These are phyloP conservation scores for Chlorella variabilis DNA, from an alignment of 163 green algal genomes.

Conservation along the genomic window DNA sequence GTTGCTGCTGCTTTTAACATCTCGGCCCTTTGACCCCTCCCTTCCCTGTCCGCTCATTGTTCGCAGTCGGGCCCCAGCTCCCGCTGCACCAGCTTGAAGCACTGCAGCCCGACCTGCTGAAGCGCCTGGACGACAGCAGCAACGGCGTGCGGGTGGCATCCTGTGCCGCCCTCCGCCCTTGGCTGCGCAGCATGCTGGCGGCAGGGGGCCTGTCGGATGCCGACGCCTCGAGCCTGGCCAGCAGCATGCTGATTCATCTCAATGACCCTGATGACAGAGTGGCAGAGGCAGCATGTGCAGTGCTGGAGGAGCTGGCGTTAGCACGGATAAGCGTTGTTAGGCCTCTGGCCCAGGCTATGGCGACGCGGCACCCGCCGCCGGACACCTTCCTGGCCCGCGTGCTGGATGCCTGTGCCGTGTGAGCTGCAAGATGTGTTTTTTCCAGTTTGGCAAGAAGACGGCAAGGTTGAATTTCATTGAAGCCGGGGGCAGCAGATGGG, in stretches of 20 bases:
- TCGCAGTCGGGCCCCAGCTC: conserved; percentile 35
- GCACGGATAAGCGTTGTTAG: background rate
- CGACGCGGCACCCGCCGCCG: background rate
- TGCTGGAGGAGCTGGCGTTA: conserved; percentile 12
- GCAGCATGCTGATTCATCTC: conserved; percentile 83
- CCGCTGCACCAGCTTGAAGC: conserved; percentile 57
- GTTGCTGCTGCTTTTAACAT: no score
- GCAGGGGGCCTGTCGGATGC: conserved; percentile 43
- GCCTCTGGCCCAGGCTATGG: background rate
- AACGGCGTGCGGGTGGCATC: conserved; percentile 73
- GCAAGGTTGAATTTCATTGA: no score
- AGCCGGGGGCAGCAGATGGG: no score
- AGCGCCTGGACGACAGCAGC: conserved; percentile 86
- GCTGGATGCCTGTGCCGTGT: background rate
- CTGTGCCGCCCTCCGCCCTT: conserved; percentile 58
- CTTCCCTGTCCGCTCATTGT: background rate
- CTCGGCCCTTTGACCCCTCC: no score
- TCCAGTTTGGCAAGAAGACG: no score
- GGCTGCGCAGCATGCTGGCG: conserved; percentile 47
- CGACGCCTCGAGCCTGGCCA: conserved; percentile 46
- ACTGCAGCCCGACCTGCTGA: conserved; percentile 81
- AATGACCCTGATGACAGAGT: conserved; percentile 74
- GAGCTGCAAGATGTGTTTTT: background rate
- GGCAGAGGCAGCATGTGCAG: conserved; percentile 58
- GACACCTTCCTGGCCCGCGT: background rate